A percentile compares a stretch with the other conserved stretches of the same genome.
Conservation (phyloP, 164 flowering plant genomes). For the Buxus sempervirens region DNA sequence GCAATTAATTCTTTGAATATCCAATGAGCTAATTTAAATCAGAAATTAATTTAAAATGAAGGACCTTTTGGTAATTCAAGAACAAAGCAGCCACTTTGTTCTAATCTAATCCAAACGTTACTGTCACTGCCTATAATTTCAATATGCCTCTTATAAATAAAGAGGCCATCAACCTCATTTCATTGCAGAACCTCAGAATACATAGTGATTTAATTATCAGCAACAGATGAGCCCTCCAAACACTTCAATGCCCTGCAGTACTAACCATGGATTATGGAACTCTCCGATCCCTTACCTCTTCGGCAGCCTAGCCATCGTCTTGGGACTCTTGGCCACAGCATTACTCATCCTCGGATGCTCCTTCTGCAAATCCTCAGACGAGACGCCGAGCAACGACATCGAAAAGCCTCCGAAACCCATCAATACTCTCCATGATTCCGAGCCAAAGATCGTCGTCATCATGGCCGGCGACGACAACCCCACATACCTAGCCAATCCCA, state of each 20-base stretch:
- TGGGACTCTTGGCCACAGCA: background rate
- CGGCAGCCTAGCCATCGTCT: background rate
- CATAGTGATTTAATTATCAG: no score
- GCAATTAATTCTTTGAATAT: no score
- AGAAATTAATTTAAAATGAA: background rate
- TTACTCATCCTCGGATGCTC: background rate
- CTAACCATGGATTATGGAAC: background rate
- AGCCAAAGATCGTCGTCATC: conserved; percentile 46
- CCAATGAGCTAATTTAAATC: background rate
- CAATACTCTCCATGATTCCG: conserved; percentile 1
- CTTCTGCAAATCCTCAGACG: background rate
- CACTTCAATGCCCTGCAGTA: conserved; percentile 13
- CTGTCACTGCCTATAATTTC: no score
- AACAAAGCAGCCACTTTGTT: background rate
- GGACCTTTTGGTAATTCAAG: background rate
- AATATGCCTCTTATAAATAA: background rate
- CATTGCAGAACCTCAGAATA: background rate
- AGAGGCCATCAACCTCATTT: background rate
- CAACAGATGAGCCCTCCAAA: background rate
- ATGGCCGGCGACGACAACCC: conserved; percentile 56
- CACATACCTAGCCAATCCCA: conserved; percentile 45
- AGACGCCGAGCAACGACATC: background rate
- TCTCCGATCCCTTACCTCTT: conserved; percentile 5
- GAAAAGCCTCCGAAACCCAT: background rate
- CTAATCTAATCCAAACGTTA: background rate